These are phyloP conservation scores for Butyriboletus loyo DNA, from an alignment of 768 basidiomycete genomes.

Conservation along the genomic window DNA sequence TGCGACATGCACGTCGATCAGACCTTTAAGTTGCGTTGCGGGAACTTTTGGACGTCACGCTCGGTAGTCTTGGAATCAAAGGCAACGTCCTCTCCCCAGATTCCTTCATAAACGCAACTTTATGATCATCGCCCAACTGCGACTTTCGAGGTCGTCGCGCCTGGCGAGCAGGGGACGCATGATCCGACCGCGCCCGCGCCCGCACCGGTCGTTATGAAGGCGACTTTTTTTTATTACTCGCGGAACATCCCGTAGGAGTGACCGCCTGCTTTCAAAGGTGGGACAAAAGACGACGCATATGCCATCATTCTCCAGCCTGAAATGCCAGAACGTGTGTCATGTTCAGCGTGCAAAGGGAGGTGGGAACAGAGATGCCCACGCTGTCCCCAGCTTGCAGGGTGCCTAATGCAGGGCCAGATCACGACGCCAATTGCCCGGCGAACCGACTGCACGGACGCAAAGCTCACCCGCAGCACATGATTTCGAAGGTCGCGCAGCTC, in stretches of 20 bases:
- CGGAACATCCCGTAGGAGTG: not conserved
- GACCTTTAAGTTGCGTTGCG: conserved; percentile 2
- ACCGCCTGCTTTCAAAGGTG: not conserved
- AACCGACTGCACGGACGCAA: not conserved
- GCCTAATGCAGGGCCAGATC: not conserved
- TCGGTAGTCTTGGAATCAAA: conserved; percentile 4
- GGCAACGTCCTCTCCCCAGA: not conserved
- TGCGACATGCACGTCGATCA: not conserved
- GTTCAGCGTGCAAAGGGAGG: not conserved
- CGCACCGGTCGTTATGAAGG: conserved; percentile 2
- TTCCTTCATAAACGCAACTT: conserved; percentile 3
- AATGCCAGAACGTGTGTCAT: not conserved
- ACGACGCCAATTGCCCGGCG: not conserved
- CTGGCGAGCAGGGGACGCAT: not conserved
- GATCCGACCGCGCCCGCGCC: conserved; percentile 3
- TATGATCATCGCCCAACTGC: too few relatives aligned
- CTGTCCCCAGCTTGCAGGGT: not conserved
- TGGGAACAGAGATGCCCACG: not conserved
- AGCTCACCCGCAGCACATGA: not conserved
- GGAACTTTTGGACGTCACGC: conserved; percentile 5
- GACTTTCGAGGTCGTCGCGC: not conserved
- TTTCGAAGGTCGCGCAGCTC: not conserved
- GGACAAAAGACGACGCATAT: conserved; percentile 1
- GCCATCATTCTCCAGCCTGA: not conserved
- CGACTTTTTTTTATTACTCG: not conserved